These are phyloP conservation scores for Penicillium sp. DNA, from an alignment of 2,329 filamentous ascomycete genomes.

Conservation along the genomic window DNA sequence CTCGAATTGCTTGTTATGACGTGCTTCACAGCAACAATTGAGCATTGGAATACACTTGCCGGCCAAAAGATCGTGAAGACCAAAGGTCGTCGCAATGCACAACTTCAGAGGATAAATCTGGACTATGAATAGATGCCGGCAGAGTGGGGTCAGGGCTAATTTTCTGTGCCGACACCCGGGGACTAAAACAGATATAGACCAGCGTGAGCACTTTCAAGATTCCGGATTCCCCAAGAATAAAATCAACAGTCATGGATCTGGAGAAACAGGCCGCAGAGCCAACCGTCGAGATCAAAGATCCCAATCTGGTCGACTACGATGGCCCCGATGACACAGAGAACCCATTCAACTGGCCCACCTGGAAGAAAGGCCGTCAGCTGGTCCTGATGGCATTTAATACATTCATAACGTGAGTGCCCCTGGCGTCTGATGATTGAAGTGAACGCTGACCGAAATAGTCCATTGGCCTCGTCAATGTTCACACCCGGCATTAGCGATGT, in stretches of 20 bases:
- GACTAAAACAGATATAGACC: too few species aligned
- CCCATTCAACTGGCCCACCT: conserved; percentile 34
- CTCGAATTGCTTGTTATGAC: too few species aligned
- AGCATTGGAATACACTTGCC: too few species aligned
- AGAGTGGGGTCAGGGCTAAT: too few species aligned
- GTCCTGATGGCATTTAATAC: conserved; percentile 27
- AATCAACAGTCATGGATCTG: neutral
- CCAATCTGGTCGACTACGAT: conserved; percentile 18
- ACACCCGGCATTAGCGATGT: conserved; percentile 37
- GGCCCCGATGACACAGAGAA: conserved; percentile 35
- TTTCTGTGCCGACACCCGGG: too few species aligned
- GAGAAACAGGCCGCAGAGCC: neutral
- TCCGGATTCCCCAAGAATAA: too few species aligned
- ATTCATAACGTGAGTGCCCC: conserved; percentile 23
- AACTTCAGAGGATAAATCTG: too few species aligned
- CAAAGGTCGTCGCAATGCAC: too few species aligned
- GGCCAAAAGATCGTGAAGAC: too few species aligned
- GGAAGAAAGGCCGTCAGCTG: conserved; percentile 26
- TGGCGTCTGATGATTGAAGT: neutral
- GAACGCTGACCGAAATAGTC: neutral
- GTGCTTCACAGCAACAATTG: too few species aligned
- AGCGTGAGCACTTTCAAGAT: too few species aligned
- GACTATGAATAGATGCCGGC: too few species aligned
- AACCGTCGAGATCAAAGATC: conserved; percentile 1
- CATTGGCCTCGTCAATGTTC: conserved; percentile 32